Conservation (phyloP, 2,329 filamentous ascomycete species). For the Diplodia sapinea region DNA sequence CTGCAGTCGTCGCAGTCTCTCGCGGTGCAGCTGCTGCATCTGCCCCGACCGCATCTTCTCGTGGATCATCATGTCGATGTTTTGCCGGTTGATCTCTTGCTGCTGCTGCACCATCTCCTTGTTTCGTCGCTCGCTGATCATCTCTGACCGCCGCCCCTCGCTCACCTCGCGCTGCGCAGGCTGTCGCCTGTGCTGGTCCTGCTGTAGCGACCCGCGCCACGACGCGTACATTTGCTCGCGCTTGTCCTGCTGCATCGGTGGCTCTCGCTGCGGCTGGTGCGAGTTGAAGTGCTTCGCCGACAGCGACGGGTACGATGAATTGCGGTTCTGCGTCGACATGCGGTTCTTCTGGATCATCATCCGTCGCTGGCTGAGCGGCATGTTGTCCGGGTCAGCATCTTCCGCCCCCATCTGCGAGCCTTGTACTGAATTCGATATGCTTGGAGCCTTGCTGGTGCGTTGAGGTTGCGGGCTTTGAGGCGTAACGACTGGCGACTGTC, state of each 20-base stretch:
- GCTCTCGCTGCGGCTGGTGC: slow-evolving; percentile 45
- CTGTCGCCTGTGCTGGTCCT: slow-evolving; percentile 38
- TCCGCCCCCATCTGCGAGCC: slow-evolving; percentile 54
- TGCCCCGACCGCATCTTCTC: slow-evolving; percentile 77
- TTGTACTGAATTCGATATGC: slow-evolving; percentile 1
- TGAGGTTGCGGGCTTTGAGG: background rate
- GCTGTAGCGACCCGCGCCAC: slow-evolving; percentile 45
- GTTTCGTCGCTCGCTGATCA: slow-evolving; percentile 68
- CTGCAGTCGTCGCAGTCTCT: slow-evolving; percentile 83
- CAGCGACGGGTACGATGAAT: slow-evolving; percentile 9
- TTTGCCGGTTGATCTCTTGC: slow-evolving; percentile 63
- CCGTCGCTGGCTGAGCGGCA: slow-evolving; percentile 60
- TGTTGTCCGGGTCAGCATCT: slow-evolving; percentile 64
- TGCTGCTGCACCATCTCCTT: slow-evolving; percentile 66
- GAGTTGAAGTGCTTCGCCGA: slow-evolving; percentile 44
- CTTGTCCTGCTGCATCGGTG: slow-evolving; percentile 38
- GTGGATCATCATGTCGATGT: slow-evolving; percentile 69
- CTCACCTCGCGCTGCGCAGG: slow-evolving; percentile 36
- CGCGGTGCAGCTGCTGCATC: slow-evolving; percentile 76
- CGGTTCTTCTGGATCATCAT: slow-evolving; percentile 21
- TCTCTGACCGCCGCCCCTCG: slow-evolving; percentile 47
- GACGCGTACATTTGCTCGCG: slow-evolving; percentile 45
- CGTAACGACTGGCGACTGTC: background rate
- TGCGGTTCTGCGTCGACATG: slow-evolving; percentile 19
- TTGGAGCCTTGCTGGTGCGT: slow-evolving; percentile 8